A percentile compares a stretch with the other conserved stretches of the same genome.
Conservation (phyloP, 768 basidiomycete species). For the Rhodotorula graminis region DNA sequence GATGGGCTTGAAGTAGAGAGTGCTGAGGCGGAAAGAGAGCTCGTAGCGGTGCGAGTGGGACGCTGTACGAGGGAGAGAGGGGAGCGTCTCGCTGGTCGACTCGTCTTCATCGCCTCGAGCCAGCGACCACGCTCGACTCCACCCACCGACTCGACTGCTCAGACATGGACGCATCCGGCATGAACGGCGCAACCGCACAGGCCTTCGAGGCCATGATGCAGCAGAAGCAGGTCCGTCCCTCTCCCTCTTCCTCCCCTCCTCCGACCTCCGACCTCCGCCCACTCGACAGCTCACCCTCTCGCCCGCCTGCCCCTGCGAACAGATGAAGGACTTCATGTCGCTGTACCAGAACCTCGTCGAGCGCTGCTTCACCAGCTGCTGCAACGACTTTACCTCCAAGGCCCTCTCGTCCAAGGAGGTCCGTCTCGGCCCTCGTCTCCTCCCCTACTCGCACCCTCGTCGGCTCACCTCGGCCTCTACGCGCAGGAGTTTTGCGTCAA, state of each 20-base stretch:
- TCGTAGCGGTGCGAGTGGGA: neutral
- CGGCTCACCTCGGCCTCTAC: too few relatives aligned
- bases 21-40: neutral
- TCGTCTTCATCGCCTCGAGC: too few relatives aligned
- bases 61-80: neutral
- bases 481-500: constrained; percentile 78
- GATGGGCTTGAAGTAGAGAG: neutral
- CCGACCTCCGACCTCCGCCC: neutral
- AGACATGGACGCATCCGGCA: constrained; percentile 46
- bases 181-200: constrained; percentile 88
- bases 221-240: constrained; percentile 77
- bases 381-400: constrained; percentile 95
- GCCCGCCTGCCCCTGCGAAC: too few relatives aligned
- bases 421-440: neutral
- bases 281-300: neutral
- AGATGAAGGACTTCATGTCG: constrained; percentile 98
- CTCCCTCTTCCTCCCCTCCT: neutral
- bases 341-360: constrained; percentile 93
- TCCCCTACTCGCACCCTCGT: neutral
- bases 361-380: constrained; percentile 89
- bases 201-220: constrained; percentile 92
- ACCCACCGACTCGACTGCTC: neutral
- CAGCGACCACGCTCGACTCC: too few relatives aligned
- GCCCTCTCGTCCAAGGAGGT: constrained; percentile 91
- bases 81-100: neutral